A percentile compares a stretch with the other conserved stretches of the same genome.
Conservation (phyloP, 306 rosid species). For the Vachellia pachyceras region DNA sequence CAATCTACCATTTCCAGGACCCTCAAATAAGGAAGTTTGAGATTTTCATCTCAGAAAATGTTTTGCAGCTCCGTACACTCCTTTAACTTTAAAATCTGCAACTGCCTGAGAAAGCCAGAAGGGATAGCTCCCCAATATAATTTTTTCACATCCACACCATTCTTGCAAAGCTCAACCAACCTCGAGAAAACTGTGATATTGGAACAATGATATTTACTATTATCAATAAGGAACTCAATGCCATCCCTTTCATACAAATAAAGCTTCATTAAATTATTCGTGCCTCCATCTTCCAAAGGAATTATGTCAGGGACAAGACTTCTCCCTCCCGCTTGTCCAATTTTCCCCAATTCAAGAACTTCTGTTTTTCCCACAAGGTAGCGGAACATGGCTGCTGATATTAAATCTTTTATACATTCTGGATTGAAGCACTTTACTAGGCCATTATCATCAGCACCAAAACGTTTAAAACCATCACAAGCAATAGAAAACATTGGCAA, state of each 20-base stretch:
- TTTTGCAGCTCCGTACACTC: background rate
- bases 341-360: constrained; percentile 2
- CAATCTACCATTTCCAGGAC: background rate
- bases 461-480: background rate
- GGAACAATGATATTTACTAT: background rate
- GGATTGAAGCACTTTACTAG: background rate
- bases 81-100: background rate
- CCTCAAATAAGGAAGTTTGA: background rate
- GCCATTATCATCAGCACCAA: background rate
- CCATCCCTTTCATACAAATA: background rate
- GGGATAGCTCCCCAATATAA: background rate
- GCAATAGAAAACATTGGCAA: constrained; percentile 23
- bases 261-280: background rate
- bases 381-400: background rate
- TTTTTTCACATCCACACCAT: background rate
- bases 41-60: background rate
- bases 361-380: constrained; percentile 1
- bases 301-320: constrained; percentile 29
- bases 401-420: background rate
- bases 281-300: constrained; percentile 4
- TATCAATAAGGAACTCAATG: background rate
- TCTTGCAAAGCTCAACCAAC: background rate
- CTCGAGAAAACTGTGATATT: background rate
- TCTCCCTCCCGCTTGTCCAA: background rate
- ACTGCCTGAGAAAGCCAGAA: background rate